These are phyloP conservation scores for Millerago galiae DNA, from an alignment of 805 yeast genomes.

Conservation along the genomic window DNA sequence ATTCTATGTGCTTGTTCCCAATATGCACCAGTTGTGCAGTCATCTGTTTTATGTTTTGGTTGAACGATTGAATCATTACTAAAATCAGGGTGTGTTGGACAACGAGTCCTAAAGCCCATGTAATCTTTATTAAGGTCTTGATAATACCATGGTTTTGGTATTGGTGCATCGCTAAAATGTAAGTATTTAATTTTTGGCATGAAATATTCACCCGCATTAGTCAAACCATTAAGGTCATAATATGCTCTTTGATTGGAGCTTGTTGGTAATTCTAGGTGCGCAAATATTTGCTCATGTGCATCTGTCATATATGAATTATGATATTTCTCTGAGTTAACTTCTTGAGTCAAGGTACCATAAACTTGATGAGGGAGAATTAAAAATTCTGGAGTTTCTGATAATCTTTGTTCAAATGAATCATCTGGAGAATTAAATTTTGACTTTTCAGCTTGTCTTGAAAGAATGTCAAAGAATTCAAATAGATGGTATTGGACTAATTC, in stretches of 20 bases:
- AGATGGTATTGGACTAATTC: slow-evolving; percentile 40
- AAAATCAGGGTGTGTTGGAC: slow-evolving; percentile 14
- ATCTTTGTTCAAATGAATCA: slow-evolving; percentile 6
- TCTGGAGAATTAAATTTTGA: slow-evolving; percentile 1
- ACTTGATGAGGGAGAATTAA: slow-evolving; percentile 43
- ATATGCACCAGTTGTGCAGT: slow-evolving; percentile 18
- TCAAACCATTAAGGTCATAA: slow-evolving; percentile 12
- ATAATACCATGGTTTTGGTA: slow-evolving; percentile 58
- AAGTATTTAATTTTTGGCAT: slow-evolving; percentile 35
- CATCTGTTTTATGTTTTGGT: slow-evolving; percentile 6
- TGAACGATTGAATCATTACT: slow-evolving; percentile 1
- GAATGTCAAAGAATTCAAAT: slow-evolving; percentile 20
- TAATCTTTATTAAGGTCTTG: slow-evolving; percentile 8
- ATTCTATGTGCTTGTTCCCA: slow-evolving; percentile 17
- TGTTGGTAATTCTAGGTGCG: slow-evolving; percentile 16
- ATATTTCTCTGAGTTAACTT: slow-evolving; percentile 28
- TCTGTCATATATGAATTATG: slow-evolving; percentile 39
- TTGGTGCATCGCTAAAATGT: slow-evolving; percentile 63
- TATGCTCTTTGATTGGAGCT: slow-evolving; percentile 14
- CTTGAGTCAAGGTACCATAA: slow-evolving; percentile 48
- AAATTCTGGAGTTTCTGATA: slow-evolving; percentile 19
- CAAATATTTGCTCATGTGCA: slow-evolving; percentile 35
- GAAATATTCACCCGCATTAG: slow-evolving; percentile 12
- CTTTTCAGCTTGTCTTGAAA: slow-evolving; percentile 8
- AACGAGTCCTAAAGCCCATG: slow-evolving; percentile 14